Evolutionary conservation across 2,329 filamentous ascomycete species (phyloP), one percentile per base, ranked within the genome.

Genomic region (Leptographium wingfieldii): DNA sequence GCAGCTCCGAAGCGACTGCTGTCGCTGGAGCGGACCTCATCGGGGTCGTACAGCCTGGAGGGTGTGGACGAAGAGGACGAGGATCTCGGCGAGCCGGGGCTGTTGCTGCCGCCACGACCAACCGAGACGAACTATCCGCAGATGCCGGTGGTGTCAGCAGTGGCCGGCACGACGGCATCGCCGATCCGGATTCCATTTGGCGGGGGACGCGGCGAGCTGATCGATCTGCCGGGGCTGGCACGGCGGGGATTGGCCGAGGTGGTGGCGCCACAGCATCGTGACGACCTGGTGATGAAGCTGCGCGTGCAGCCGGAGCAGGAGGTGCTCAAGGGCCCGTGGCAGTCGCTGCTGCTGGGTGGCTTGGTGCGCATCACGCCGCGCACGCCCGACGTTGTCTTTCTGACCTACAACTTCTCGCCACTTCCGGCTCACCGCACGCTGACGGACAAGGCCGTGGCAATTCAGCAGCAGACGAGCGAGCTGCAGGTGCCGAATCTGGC

Each of bases 101-200:
- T 96, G 38, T 80, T 97, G 0, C 92, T 97, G 0, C 92, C 92
- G 0, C 91, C 92, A 2, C 77, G 83, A 0, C 89, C 86, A 62
- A 75, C 77, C 4, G 90, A 91, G 67, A 84, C 81, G 2, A 79
- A 86, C 57, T 97, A 86, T 67, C 92, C 92, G 5, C 76, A 83
- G 19, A 92, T 97, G 81, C 92, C 92, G 1, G 74, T 95, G 12
- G 87, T 96, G 1, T 96, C 91, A 0, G 81, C 88, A 5, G 78
- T 96, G 3, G 90, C 94, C 0, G 94, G 95, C 11, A 99, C 94
- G 0, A 99, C 94, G 1, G 94, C 92, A 2, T 95, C 91, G 0
- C 94, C 94, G 0, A 97, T 99, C 66, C 86, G 94, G 33, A 84
- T 97, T 22, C 90, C 91, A 0, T 99, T 94, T 69, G 92, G 92